phyloP scores from a whole-genome alignment of 179 eudicot genomes.

The Drosera spatulata region DNA sequence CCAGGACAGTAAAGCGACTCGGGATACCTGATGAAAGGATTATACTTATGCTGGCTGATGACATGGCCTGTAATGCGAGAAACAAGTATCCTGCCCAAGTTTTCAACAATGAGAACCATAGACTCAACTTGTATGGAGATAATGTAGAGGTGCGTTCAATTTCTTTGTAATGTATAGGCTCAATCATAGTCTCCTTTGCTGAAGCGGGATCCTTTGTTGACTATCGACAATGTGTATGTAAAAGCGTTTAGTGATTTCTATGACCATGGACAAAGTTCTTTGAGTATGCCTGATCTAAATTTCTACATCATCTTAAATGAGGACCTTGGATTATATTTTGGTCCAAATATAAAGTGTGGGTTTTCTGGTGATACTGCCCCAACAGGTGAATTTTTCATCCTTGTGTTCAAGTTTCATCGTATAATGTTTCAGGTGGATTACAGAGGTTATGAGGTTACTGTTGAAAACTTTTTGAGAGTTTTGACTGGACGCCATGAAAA shows the following conservation, averaged over 20 bases:
- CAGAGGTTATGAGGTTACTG: slow-evolving; percentile 96
- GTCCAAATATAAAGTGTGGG: not conserved
- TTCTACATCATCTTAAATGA: not conserved
- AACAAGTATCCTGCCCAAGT: slow-evolving; percentile 97
- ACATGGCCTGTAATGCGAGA: slow-evolving; percentile 98
- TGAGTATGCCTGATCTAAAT: not conserved
- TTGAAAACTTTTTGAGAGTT: slow-evolving; percentile 85
- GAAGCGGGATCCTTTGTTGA: not conserved
- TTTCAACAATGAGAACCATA: slow-evolving; percentile 95
- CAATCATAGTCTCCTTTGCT: too few species aligned
- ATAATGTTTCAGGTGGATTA: slow-evolving; percentile 73
- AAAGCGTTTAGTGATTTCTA: not conserved
- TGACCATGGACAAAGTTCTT: not conserved
- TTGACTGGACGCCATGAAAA: slow-evolving; percentile 91
- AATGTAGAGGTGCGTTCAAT: slow-evolving; percentile 62
- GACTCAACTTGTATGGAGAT: slow-evolving; percentile 91
- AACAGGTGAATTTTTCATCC: not conserved
- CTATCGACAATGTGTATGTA: not conserved
- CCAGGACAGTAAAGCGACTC: slow-evolving; percentile 87
- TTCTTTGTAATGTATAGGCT: too few species aligned
- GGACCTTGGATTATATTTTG: not conserved
- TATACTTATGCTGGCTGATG: slow-evolving; percentile 97
- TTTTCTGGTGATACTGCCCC: not conserved
- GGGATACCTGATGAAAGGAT: slow-evolving; percentile 99
- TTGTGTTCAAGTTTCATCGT: not conserved